Percentiles rank a stretch among this genome's conserved stretches.
Evolutionary conservation across 1,284 basidiomycete species (phyloP).

Genomic region (Pseudozyma sp.): DNA sequence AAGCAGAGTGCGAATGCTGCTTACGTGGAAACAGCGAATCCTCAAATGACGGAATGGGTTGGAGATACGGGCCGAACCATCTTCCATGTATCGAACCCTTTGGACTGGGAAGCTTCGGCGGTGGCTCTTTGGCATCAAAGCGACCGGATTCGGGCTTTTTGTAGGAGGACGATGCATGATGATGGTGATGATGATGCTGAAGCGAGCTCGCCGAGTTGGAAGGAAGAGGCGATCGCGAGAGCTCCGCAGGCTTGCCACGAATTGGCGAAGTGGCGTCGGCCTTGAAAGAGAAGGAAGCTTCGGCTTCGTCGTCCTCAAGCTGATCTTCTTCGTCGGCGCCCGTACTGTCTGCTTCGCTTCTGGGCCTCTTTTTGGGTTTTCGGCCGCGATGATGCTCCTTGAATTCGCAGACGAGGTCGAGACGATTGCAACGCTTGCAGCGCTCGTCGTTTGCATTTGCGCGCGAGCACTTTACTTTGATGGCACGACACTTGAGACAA

Average conservation of each 20-base stretch:
- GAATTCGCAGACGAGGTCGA: conserved; percentile 49
- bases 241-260: conserved; percentile 19
- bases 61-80: conserved; percentile 49
- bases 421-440: conserved; percentile 50
- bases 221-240: conserved; percentile 23
- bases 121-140: conserved; percentile 19
- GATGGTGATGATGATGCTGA: conserved; percentile 11
- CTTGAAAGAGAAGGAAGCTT: conserved; percentile 7
- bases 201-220: conserved; percentile 1
- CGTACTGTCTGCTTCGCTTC: conserved; percentile 31
- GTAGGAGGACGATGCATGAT: conserved; percentile 9
- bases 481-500: conserved; percentile 50
- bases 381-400: conserved; percentile 50
- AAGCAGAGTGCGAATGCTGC: conserved; percentile 8
- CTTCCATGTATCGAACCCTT: conserved; percentile 39
- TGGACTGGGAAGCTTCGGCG: conserved; percentile 40
- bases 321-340: conserved; percentile 43
- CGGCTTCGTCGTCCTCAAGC: conserved; percentile 37
- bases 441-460: conserved; percentile 37
- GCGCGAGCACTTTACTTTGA: conserved; percentile 49
- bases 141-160: conserved; percentile 15
- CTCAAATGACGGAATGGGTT: conserved; percentile 34
- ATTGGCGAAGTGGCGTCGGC: conserved; percentile 12
- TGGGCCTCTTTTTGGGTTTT: conserved; percentile 48
- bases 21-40: conserved; percentile 33